Conservation (phyloP, 2,329 filamentous ascomycete genomes). For the Xylariaceae sp. region DNA sequence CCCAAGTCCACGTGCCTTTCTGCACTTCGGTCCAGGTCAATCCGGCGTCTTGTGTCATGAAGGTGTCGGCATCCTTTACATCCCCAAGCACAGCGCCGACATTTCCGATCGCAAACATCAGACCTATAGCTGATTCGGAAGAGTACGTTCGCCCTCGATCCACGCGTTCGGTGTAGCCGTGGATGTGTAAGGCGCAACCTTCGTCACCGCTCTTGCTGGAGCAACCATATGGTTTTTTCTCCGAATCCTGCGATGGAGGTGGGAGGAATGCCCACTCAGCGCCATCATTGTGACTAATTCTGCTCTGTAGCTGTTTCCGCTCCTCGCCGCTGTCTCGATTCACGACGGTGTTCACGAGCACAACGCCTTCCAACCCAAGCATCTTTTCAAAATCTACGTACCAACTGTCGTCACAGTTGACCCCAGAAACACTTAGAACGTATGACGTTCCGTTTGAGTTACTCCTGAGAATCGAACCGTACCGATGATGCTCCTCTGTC, state of each 20-base stretch:
- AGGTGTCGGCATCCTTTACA: slow-evolving; percentile 76
- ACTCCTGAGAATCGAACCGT: slow-evolving; percentile 90
- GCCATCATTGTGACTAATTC: slow-evolving; percentile 96
- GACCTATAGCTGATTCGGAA: slow-evolving; percentile 78
- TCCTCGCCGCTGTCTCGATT: slow-evolving; percentile 65
- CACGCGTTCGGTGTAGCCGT: slow-evolving; percentile 87
- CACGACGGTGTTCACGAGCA: slow-evolving; percentile 77
- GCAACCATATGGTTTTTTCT: slow-evolving; percentile 71
- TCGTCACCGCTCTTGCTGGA: slow-evolving; percentile 52
- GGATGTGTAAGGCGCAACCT: slow-evolving; percentile 83
- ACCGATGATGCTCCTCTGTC: slow-evolving; percentile 58
- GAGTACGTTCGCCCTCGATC: slow-evolving; percentile 84
- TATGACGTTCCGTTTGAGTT: slow-evolving; percentile 98
- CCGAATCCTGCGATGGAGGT: slow-evolving; percentile 66
- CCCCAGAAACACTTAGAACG: slow-evolving; percentile 72
- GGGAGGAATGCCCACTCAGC: slow-evolving; percentile 76
- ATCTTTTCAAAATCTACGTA: slow-evolving; percentile 98
- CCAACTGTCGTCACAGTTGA: slow-evolving; percentile 73
- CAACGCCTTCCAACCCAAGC: slow-evolving; percentile 84
- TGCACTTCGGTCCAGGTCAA: slow-evolving; percentile 81
- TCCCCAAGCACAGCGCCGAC: slow-evolving; percentile 68
- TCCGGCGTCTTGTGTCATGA: slow-evolving; percentile 87
- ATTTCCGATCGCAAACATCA: slow-evolving; percentile 90
- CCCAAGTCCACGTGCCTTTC: slow-evolving; percentile 88
- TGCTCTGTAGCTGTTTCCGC: slow-evolving; percentile 77